Base-by-base conservation (phyloP, 257 asterid species). In the Schizonepeta tenuifolia region DNA sequence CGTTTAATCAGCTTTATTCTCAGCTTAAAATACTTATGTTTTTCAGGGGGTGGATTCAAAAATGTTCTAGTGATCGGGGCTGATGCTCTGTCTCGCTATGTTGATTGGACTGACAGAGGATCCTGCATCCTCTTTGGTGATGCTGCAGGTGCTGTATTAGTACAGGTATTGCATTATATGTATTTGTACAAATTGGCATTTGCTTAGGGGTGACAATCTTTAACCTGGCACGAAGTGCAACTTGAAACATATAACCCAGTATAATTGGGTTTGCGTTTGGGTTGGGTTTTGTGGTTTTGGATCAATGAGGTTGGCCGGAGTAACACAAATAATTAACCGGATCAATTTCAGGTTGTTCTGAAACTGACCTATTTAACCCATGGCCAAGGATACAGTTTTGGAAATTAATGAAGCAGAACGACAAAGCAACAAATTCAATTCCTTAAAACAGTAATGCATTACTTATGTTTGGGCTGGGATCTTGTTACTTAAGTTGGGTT, bases 101-200 rank as follows among this genome's bases (percentile, higher is more conserved):
- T 88, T 67, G 99, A 95, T 75, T 95, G 98, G 99, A 87, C 96
- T 0, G 99, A 91, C 79, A 84, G 98, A 86, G 98, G 99, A 76
- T 88, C 97, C 6, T 92, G 99, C 78, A 95, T 95, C 69, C 97
- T 95, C 81, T 95, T 95, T 65, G 99, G 99, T 58, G 99, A 95
- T 82, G 97, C 90, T 56, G 98, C 99, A 57, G 99, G 96, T 68
- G 98, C 97, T 43, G 97, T 91, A n/a, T 70, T 94, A 74, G 83
- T 94, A 65, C 97, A 94, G 93, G 77, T 76, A 53, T 21, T 70
- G 26, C 41, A 14, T 60, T 40, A 14, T 31, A 38, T 40, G 10
- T 62, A 57, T 40, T 59, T 21, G 24, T n/a, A 1, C 24, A n/a
- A 49, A 4, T 47, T 15, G 20, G 54, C 54, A 47, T 28, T 28